These are phyloP conservation scores for Xylaria cubensis DNA, from an alignment of 495 filamentous ascomycete species.

Conservation along the genomic window DNA sequence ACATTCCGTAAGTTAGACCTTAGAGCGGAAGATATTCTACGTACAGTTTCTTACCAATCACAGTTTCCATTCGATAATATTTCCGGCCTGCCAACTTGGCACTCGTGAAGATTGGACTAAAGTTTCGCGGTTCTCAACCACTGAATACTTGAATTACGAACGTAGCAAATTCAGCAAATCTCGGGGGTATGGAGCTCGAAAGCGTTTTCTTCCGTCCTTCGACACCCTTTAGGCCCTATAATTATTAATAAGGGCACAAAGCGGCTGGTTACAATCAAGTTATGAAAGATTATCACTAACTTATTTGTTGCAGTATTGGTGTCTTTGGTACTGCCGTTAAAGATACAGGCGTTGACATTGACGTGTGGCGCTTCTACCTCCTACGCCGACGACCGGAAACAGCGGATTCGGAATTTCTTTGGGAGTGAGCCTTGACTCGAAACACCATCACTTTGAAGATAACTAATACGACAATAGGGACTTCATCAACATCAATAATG, in stretches of 20 bases:
- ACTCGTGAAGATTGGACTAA: constrained; percentile 88
- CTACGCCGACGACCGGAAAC: constrained; percentile 88
- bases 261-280: neutral
- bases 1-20: constrained; percentile 65
- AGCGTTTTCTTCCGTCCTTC: neutral
- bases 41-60: constrained; percentile 8
- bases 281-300: neutral
- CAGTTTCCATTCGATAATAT: constrained; percentile 67
- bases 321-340: constrained; percentile 91
- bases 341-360: constrained; percentile 83
- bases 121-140: constrained; percentile 86
- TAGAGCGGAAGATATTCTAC: neutral
- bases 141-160: constrained; percentile 97
- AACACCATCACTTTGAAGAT: neutral
- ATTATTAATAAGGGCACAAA: neutral
- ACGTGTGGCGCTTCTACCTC: constrained; percentile 94
- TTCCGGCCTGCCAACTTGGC: constrained; percentile 85
- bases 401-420: constrained; percentile 87
- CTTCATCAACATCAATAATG: constrained; percentile 89
- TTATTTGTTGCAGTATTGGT: constrained; percentile 61
- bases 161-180: constrained; percentile 96
- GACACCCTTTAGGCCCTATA: neutral
- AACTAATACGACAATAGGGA: constrained; percentile 42
- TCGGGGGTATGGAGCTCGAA: constrained; percentile 47
- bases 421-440: constrained; percentile 47